Evolutionary conservation across 177 flowering plant genomes (phyloP), one percentile per base, ranked within the genome.

Genomic region (Vitis hybrid): DNA sequence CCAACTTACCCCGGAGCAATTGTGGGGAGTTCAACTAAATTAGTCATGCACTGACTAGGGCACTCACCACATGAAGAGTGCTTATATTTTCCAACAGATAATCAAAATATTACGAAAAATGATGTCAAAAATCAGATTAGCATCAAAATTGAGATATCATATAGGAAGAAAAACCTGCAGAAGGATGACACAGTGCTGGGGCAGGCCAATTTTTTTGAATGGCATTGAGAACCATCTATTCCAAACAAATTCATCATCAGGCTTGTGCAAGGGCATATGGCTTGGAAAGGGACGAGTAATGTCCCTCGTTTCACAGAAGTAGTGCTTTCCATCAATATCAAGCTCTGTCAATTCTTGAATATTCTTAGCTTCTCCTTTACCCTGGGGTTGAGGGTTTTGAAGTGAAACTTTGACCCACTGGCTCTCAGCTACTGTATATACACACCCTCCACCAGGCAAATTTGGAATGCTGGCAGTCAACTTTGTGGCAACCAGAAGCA

Each of bases 171-270:
- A 80, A 78, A 93, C 99, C 99, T 95, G 99, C 68, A 95, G 84
- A 69, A 95, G 97, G 77, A 78, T 82, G 71, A 90, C 95, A 72
- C 99, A 95, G 65, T 91, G 98, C 19, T 78, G 85, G 20, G 88
- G 89, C 66, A 95, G 87, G 66, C 98, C 98, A 75, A 95, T 88
- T 65, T 80, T 78, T 59, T 79, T 86, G 80, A 95, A 95, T 55
- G 97, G 83, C 78, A 63, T 67, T 19, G 99, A 89, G 66, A 95
- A 82, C 98, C 97, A 95, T 63, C 74, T 80, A 70, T 95, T 95
- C 99, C 99, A 95, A 58, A 95, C 97, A 84, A 93, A 95, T 74
- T 95, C 99, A 45, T 89, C 87, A 78, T 95, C 99, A 45, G 99
- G 97, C 33, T 82, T 75, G 55, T 82, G 77, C 79, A 88, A 73